Evolutionary conservation across 495 filamentous ascomycete species (phyloP), one percentile per base, ranked within the genome.

Genomic region (Lentithecium fluviatile): DNA sequence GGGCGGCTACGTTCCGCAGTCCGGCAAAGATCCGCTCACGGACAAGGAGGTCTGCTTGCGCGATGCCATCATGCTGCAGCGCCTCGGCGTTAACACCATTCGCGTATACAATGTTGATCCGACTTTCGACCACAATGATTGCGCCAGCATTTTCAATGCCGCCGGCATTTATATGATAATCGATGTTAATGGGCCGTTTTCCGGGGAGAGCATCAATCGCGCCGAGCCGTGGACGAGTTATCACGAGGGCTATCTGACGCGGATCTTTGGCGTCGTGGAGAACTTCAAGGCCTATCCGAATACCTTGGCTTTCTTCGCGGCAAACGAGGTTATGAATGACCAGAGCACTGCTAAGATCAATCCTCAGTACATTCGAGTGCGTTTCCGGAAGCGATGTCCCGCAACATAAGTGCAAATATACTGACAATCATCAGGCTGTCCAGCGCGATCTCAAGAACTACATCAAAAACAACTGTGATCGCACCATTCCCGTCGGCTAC

Each of bases 241-340:
- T 80, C 84, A 84, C 68, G 75, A 76, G 38, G 75, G 69, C 32
- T 97, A 97, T 73, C 82, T 95, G 60, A 82, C 85, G 66, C 86
- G 91, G 68, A 89, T 90, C 59, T 97, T 96, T 73, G 85, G 85
- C 68, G 80, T 97, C 40, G 89, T 97, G 25, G 93, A 97, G 78
- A 88, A 88, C 29, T 97, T 97, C 86, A 93, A 92, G 78, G 80
- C 81, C 73, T 97, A 89, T 74, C 89, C 90, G 60, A 97, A 97
- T 75, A 84, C 86, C 2, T 78, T 96, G n/a, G 88, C 82, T 49
- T 96, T 96, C 82, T 95, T 97, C 73, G 83, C 89, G 37, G 93
- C 89, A 47, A 97, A 97, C 75, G 93, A 97, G 76, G 88, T 96
- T 52, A 92, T 97, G 72, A 88, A 95, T 65, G 80, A 89, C 70